Evolutionary conservation across 768 basidiomycete species (phyloP).

Genomic region (Serpula lacrymans): DNA sequence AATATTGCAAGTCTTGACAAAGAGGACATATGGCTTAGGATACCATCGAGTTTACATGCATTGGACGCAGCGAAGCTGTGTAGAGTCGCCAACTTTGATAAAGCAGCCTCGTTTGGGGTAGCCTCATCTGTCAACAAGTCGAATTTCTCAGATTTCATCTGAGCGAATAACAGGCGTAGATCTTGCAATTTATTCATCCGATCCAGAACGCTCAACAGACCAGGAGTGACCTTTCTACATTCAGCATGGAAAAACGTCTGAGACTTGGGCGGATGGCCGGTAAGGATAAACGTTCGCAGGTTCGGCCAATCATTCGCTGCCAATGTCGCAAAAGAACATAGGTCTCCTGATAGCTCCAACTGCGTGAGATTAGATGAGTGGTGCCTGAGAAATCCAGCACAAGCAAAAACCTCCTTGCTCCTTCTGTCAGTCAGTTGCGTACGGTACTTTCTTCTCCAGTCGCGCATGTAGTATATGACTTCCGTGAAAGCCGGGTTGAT

Average conservation of each 20-base stretch:
- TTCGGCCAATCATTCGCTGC: slow-evolving; percentile 28
- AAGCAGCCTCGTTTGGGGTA: slow-evolving; percentile 15
- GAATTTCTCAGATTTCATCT: slow-evolving; percentile 21
- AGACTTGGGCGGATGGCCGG: slow-evolving; percentile 23
- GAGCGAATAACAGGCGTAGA: slow-evolving; percentile 30
- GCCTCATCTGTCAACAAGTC: slow-evolving; percentile 15
- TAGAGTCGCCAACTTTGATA: slow-evolving; percentile 28
- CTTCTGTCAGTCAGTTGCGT: slow-evolving; percentile 27
- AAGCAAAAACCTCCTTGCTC: slow-evolving; percentile 25
- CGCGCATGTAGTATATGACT: slow-evolving; percentile 31
- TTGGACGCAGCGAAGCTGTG: slow-evolving; percentile 34
- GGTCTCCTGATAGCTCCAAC: slow-evolving; percentile 28
- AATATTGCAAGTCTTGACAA: slow-evolving; percentile 28
- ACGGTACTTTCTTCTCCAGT: slow-evolving; percentile 34
- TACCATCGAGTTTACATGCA: slow-evolving; percentile 25
- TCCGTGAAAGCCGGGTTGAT: slow-evolving; percentile 29
- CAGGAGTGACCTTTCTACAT: slow-evolving; percentile 1
- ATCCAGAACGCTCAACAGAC: slow-evolving; percentile 25
- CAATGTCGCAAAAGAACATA: slow-evolving; percentile 23
- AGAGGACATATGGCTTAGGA: slow-evolving; percentile 26
- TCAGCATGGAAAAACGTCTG: slow-evolving; percentile 11
- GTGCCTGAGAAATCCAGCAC: slow-evolving; percentile 25
- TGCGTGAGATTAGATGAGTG: slow-evolving; percentile 27
- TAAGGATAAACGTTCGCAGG: slow-evolving; percentile 26
- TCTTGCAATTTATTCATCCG: slow-evolving; percentile 28